phyloP scores from a whole-genome alignment of 2,329 filamentous ascomycete species.

The Periglandula ipomoeae region DNA sequence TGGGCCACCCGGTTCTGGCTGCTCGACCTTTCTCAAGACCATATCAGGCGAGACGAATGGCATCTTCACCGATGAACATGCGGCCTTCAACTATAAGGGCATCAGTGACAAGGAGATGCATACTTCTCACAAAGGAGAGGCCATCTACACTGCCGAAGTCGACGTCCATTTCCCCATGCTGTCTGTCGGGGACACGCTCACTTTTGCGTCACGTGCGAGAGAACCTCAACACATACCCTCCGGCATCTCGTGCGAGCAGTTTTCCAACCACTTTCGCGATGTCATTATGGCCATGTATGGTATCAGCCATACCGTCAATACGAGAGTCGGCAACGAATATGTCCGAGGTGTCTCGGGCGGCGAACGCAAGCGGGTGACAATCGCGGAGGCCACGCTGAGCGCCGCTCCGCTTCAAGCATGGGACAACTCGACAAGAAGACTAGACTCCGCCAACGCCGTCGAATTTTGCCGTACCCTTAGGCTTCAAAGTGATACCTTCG shows the following conservation, averaged over 20 bases:
- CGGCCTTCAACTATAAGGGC: constrained; percentile 54
- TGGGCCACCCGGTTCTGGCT: constrained; percentile 56
- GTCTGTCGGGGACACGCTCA: constrained; percentile 63
- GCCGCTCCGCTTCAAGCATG: constrained; percentile 48
- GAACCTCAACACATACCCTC: constrained; percentile 57
- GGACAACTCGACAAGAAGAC: constrained; percentile 49
- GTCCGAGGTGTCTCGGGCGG: constrained; percentile 64
- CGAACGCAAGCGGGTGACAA: constrained; percentile 71
- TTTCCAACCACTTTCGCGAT: constrained; percentile 52
- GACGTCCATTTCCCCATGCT: constrained; percentile 73
- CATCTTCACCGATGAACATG: constrained; percentile 39
- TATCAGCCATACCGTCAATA: constrained; percentile 61
- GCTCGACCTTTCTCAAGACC: constrained; percentile 54
- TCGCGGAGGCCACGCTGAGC: constrained; percentile 67
- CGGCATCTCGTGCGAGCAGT: constrained; percentile 52
- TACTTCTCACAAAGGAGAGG: constrained; percentile 55
- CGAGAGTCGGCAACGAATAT: constrained; percentile 66
- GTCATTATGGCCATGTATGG: constrained; percentile 65
- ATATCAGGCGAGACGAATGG: constrained; percentile 52
- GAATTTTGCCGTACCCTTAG: constrained; percentile 60
- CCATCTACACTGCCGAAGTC: constrained; percentile 54
- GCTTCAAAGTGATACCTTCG: constrained; percentile 55
- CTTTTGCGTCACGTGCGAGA: no score
- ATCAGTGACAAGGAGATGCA: constrained; percentile 44
- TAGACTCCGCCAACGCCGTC: constrained; percentile 65